Percentiles rank a stretch among this genome's conserved stretches.
Evolutionary conservation across 2,329 filamentous ascomycete species (phyloP).

Genomic region (Ceratocystis diversiconidia): DNA sequence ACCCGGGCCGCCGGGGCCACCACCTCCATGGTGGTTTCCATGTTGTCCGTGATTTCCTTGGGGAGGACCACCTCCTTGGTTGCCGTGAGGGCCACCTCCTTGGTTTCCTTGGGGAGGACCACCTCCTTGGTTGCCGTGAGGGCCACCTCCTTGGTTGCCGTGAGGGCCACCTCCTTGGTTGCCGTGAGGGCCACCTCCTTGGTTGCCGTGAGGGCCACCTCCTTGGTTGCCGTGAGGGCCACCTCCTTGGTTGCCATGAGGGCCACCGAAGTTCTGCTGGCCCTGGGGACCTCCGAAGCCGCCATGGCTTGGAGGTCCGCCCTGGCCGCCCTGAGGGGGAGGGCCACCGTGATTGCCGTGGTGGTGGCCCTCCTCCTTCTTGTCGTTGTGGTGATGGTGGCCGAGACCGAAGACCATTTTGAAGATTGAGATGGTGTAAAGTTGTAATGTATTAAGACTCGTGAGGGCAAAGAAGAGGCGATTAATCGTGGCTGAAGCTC

Average conservation of each 20-base stretch:
- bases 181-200: not conserved
- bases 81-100: not conserved
- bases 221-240: no score
- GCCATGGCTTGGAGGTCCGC: not conserved
- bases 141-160: not conserved
- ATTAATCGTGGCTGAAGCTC: not conserved
- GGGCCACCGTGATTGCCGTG: not conserved
- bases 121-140: not conserved
- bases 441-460: not conserved
- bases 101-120: not conserved
- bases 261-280: not conserved
- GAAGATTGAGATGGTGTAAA: not conserved
- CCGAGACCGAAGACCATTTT: conserved; percentile 16
- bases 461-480: not conserved
- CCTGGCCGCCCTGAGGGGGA: conserved; percentile 7
- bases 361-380: not conserved
- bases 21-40: not conserved
- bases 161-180: not conserved
- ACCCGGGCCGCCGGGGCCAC: conserved; percentile 5
- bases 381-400: conserved; percentile 5
- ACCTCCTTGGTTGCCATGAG: not conserved
- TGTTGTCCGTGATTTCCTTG: not conserved
- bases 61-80: not conserved
- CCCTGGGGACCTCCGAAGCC: not conserved
- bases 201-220: not conserved